phyloP scores from a whole-genome alignment of 257 asterid genomes.

The Solanum etuberosum region DNA sequence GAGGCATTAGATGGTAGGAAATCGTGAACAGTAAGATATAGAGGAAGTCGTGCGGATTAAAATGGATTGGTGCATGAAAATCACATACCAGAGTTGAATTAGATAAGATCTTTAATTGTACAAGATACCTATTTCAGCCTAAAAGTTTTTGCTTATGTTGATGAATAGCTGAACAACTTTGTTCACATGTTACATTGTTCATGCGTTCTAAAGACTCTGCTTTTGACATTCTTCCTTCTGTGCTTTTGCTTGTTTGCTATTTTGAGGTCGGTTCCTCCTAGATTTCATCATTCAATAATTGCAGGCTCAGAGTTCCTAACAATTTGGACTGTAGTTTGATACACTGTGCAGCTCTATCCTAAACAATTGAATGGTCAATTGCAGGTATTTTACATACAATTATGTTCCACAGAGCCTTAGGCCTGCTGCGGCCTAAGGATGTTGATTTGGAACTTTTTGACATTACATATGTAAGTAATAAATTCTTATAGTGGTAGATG shows the following conservation, averaged over 20 bases:
- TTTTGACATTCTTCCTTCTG: background rate
- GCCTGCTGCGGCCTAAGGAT: slow-evolving; percentile 94
- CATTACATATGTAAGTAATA: slow-evolving; percentile 80
- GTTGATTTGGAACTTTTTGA: slow-evolving; percentile 95
- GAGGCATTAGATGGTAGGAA: background rate
- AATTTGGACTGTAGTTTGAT: background rate
- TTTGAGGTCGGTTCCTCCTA: background rate
- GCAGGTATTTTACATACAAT: slow-evolving; percentile 92
- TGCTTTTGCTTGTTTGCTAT: background rate
- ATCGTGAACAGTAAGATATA: background rate
- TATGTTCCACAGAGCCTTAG: slow-evolving; percentile 94
- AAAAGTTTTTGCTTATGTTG: background rate
- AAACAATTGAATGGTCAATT: slow-evolving; percentile 2
- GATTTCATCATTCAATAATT: background rate
- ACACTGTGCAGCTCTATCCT: background rate
- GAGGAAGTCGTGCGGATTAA: background rate
- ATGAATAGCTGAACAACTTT: background rate
- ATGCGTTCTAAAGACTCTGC: background rate
- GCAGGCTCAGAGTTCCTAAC: background rate
- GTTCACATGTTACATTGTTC: background rate
- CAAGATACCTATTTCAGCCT: background rate
- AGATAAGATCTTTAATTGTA: background rate
- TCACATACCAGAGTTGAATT: background rate
- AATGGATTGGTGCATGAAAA: background rate
- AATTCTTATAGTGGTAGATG: background rate